Base-by-base conservation (phyloP, 1,284 basidiomycete species). In the Ustilago trichophora region DNA sequence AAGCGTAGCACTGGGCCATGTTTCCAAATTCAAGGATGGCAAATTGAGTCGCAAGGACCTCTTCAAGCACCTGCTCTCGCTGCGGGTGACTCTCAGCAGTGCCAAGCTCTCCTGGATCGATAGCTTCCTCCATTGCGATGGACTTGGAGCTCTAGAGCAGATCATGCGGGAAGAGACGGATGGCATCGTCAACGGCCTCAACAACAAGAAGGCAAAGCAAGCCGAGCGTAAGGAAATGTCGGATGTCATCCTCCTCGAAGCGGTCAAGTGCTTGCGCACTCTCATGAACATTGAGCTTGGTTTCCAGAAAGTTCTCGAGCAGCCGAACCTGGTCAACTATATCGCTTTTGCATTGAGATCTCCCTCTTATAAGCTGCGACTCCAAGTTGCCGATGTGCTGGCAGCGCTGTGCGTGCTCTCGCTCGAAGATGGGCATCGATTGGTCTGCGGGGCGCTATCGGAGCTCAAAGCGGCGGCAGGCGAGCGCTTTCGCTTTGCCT, bases 1-100 rank as follows among this genome's bases (percentile, higher is more conserved):
- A 11, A 53, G 48, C 26, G 70, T 47, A 3, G 57, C 48, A 12
- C 35, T 57, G 22, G 25, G 36, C 16, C 64, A 74, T 32, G 43
- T 68, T 12, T 29, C 48, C 9, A 53, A 56, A 24, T 36, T 76
- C 29, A 51, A 50, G 26, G 58, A 62, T 6, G 49, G 43, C 40
- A 72, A 64, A 42, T 45, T 67, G 22, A 56, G 55, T 29, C 63
- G 72, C 15, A 75, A 71, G 38, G 70, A 75, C 11, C 63, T 76
- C 21, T 85, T 87, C 58, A 93, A 91, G 76, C 88, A 91, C 71
- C 83, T 95, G 1, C 89, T 93, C 35, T 88, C 89, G 1, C 83
- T 96, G n/a, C 87, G 92, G 3, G 90, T 93, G 0, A 90, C 92
- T 73, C 83, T 95, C 1, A 91, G 91, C 4, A 93, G 91, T 0